These are phyloP conservation scores for Soucietia sequanensis DNA, from an alignment of 805 yeast genomes.

Conservation along the genomic window DNA sequence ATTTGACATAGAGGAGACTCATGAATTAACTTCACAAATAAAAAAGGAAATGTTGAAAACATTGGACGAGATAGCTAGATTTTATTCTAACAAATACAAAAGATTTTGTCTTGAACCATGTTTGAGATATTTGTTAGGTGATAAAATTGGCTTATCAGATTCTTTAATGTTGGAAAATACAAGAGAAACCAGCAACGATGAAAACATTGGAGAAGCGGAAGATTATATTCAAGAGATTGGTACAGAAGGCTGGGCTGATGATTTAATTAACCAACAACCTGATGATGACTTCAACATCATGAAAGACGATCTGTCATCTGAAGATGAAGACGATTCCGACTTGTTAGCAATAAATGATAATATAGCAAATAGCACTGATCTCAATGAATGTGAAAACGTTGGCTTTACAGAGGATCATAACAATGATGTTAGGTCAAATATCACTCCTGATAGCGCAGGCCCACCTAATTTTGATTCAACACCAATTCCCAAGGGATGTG, in stretches of 20 bases:
- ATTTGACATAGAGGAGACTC: slow-evolving; percentile 76
- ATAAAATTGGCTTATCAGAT: slow-evolving; percentile 50
- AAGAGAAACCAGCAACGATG: slow-evolving; percentile 18
- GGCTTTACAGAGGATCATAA: slow-evolving; percentile 10
- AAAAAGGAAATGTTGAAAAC: slow-evolving; percentile 50
- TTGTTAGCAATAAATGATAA: slow-evolving; percentile 41
- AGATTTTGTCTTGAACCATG: slow-evolving; percentile 79
- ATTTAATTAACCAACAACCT: slow-evolving; percentile 37
- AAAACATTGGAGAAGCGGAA: slow-evolving; percentile 21
- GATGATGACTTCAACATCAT: slow-evolving; percentile 12
- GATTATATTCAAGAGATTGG: slow-evolving; percentile 32
- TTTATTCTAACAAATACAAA: slow-evolving; percentile 52
- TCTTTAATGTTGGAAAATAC: slow-evolving; percentile 21
- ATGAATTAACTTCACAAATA: slow-evolving; percentile 54
- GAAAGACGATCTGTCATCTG: slow-evolving; percentile 18
- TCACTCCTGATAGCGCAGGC: neutral
- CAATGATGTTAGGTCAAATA: slow-evolving; percentile 8
- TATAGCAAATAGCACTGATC: slow-evolving; percentile 18
- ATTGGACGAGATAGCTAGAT: slow-evolving; percentile 54
- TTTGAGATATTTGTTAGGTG: slow-evolving; percentile 78
- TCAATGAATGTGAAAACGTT: too few species aligned
- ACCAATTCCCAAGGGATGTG: slow-evolving; percentile 91
- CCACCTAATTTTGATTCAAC: slow-evolving; percentile 65
- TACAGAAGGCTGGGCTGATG: slow-evolving; percentile 43
- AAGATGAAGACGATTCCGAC: slow-evolving; percentile 36